Percentiles rank a stretch among this genome's conserved stretches.
phyloP scores from a whole-genome alignment of 2,329 filamentous ascomycete species.

The Fonsecaea pedrosoi region DNA sequence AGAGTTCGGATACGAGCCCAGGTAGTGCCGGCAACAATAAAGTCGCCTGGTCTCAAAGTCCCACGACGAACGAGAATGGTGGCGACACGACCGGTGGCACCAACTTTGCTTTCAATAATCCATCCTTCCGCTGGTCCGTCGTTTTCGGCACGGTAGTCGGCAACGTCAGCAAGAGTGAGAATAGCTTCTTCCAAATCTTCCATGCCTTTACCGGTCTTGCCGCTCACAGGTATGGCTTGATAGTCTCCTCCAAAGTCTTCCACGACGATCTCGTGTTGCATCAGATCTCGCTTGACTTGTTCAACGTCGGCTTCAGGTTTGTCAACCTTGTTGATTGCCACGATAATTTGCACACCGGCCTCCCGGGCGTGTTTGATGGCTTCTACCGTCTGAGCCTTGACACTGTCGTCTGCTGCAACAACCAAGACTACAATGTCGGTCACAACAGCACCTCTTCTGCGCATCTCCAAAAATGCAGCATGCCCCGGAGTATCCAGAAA shows the following conservation, averaged over 20 bases:
- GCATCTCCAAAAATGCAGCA: conserved; percentile 94
- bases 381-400: conserved; percentile 96
- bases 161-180: conserved; percentile 81
- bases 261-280: conserved; percentile 82
- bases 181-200: conserved; percentile 89
- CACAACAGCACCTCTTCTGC: conserved; percentile 90
- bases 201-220: conserved; percentile 93
- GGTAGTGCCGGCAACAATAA: conserved; percentile 84
- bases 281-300: conserved; percentile 85
- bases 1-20: conserved; percentile 87
- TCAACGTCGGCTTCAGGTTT: conserved; percentile 82
- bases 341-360: conserved; percentile 91
- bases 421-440: conserved; percentile 97
- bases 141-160: conserved; percentile 83
- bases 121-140: conserved; percentile 86
- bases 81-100: conserved; percentile 81
- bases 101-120: conserved; percentile 90
- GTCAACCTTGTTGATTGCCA: conserved; percentile 97
- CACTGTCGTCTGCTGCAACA: conserved; percentile 94
- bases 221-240: conserved; percentile 88
- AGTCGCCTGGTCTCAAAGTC: conserved; percentile 79
- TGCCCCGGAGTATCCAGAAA: conserved; percentile 97
- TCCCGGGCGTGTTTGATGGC: conserved; percentile 90
- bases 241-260: conserved; percentile 96
- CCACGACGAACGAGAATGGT: conserved; percentile 89